Evolutionary conservation across 75 land plant genomes (phyloP).

Genomic region (Picea glauca): DNA sequence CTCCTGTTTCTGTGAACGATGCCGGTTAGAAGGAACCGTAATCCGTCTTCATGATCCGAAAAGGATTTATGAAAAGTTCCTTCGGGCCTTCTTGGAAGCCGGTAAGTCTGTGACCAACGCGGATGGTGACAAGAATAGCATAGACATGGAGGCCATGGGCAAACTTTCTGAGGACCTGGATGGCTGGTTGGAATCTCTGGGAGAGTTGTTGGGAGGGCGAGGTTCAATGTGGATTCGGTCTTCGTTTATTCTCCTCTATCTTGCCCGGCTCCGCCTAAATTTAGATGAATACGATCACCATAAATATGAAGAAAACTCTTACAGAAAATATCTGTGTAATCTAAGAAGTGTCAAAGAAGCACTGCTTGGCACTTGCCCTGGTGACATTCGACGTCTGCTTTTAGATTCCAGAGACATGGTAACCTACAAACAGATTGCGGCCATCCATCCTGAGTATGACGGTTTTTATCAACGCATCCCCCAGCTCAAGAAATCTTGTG

Average conservation of each 20-base stretch:
- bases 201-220: background rate
- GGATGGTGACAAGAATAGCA: too few relatives aligned
- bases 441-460: too few relatives aligned
- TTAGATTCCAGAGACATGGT: too few relatives aligned
- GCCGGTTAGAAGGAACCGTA: conserved; percentile 3
- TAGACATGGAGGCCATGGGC: background rate
- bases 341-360: background rate
- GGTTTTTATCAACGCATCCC: too few relatives aligned
- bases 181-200: background rate
- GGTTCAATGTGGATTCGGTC: background rate
- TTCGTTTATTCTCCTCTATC: background rate
- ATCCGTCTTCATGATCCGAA: background rate
- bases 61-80: background rate
- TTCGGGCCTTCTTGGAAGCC: background rate
- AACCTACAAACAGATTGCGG: too few relatives aligned
- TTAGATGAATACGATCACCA: background rate
- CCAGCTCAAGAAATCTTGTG: too few relatives aligned
- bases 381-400: background rate
- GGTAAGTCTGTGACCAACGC: too few relatives aligned
- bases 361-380: background rate
- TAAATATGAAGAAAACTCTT: too few relatives aligned
- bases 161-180: background rate
- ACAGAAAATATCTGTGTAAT: background rate
- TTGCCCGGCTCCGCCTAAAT: background rate
- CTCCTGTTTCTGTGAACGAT: background rate